Base-by-base conservation (phyloP, 2,329 filamentous ascomycete species). In the Pseudogymnoascus sp. region DNA sequence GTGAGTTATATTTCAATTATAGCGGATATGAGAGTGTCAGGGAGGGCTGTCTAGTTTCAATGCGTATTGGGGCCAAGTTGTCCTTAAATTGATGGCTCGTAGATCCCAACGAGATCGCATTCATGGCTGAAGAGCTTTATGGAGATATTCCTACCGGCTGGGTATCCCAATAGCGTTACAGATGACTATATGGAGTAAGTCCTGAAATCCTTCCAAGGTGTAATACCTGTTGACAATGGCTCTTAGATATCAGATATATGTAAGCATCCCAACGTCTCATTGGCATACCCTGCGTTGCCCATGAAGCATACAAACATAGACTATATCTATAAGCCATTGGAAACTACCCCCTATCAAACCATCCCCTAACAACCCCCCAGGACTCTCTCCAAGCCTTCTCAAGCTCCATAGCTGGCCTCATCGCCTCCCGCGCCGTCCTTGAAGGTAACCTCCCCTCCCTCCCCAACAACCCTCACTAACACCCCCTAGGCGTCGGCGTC, bases 91-190 rank as follows among this genome's bases (percentile, higher is more conserved):
- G 7, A 46, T 26, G 13, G 13, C 21, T 26, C 13, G 21, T 46
- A 46, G 42, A 26, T 26, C 42, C 42, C 42, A 26, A 15, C 6
- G 42, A 46, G 42, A 13, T 46, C 42, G 13, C 42, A 46, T 21
- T 46, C 42, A 46, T 46, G 42, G 42, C 13, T 15, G 5, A 69
- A 64, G 60, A 70, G 63, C 62, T 66, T 84, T 1, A 73, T 87
- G 10, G 81, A 84, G 67, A 79, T 88, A 5, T 90, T 90, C 69
- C 76, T 90, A 2, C 88, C 88, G 0, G 81, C 83, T 1, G 88
- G 88, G 11, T 90, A 86, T 75, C 88, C 88, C 2, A 80, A 86
- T 50, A 89, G 85, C 67, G 88, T 90, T 38, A 88, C 83, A n/a
- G 77, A 83, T 37, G 88, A 90, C 73, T 90, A 90, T 74, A 75